phyloP scores from a whole-genome alignment of 2,329 filamentous ascomycete species.

The Pseudogymnoascus sp. region DNA sequence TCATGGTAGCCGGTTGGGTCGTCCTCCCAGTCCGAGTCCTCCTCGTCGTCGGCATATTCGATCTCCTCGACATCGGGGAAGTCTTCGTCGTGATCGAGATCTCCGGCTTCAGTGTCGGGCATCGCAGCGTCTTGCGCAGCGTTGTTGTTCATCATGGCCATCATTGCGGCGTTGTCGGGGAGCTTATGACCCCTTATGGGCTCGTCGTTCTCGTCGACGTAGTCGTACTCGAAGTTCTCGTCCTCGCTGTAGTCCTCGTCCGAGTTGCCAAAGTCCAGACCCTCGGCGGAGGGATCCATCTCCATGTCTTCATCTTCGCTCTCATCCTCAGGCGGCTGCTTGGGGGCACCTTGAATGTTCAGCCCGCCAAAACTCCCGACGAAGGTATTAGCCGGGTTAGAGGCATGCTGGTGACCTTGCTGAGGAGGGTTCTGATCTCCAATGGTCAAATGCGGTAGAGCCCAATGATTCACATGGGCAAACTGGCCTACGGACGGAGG shows the following conservation, averaged over 20 bases:
- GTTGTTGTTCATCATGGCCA: neutral
- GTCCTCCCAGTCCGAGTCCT: constrained; percentile 5
- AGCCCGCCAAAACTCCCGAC: neutral
- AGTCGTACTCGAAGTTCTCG: neutral
- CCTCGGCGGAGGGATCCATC: neutral
- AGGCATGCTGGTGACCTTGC: neutral
- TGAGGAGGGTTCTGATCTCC: neutral
- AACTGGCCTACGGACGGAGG: neutral
- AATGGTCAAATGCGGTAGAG: neutral
- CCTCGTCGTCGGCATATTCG: neutral
- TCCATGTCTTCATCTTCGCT: neutral
- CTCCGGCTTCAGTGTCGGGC: neutral
- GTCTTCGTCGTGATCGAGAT: neutral
- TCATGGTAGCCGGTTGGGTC: neutral
- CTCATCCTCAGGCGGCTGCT: neutral
- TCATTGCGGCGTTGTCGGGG: neutral
- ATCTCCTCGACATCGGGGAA: neutral
- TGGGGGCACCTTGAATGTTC: neutral
- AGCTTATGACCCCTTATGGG: neutral
- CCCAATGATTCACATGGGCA: constrained; percentile 1
- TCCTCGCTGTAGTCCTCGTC: constrained; percentile 7
- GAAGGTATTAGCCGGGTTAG: neutral
- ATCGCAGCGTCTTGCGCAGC: neutral
- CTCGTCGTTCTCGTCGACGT: neutral
- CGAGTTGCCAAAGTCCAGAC: neutral